These are phyloP conservation scores for Penicillium sumatraense DNA, from an alignment of 2,329 filamentous ascomycete genomes.

Conservation along the genomic window DNA sequence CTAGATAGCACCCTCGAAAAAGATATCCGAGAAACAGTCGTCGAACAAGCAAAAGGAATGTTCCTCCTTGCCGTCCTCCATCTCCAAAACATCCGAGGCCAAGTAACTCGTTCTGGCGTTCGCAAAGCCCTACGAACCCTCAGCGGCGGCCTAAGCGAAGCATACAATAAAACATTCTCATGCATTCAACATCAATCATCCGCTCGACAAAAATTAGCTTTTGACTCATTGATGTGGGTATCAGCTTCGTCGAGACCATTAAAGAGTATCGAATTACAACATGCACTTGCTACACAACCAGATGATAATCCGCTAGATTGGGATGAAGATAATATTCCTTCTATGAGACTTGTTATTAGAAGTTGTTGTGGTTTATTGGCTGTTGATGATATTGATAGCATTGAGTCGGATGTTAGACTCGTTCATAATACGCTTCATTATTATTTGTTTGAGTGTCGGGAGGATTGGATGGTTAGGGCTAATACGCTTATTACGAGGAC, in stretches of 20 bases:
- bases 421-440: background rate
- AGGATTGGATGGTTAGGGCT: background rate
- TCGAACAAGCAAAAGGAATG: background rate
- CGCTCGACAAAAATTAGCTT: background rate
- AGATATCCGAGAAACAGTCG: background rate
- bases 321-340: background rate
- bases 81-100: background rate
- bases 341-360: background rate
- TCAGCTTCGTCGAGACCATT: background rate
- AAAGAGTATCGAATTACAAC: background rate
- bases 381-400: background rate
- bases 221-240: slow-evolving; percentile 1
- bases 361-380: background rate
- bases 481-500: background rate
- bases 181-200: background rate
- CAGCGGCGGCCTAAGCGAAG: background rate
- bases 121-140: background rate
- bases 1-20: background rate
- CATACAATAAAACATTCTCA: background rate
- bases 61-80: slow-evolving; percentile 1
- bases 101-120: slow-evolving; percentile 1
- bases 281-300: background rate
- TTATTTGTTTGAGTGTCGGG: background rate
- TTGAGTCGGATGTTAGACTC: background rate
- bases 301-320: background rate